These are phyloP conservation scores for Thielaviopsis punctulata DNA, from an alignment of 2,329 filamentous ascomycete genomes.

Conservation along the genomic window DNA sequence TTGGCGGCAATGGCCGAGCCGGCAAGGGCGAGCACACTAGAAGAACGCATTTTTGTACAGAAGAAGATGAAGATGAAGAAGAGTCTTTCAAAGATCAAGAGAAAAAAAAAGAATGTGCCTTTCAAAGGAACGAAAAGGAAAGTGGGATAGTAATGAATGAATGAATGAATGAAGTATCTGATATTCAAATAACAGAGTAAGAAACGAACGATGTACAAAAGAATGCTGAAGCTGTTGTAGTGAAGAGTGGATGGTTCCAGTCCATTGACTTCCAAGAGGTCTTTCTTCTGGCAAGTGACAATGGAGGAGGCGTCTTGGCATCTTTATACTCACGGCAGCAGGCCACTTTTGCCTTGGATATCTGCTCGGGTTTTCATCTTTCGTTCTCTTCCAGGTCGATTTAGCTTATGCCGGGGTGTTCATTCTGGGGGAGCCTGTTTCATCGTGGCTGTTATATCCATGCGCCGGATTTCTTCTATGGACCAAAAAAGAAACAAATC, in stretches of 20 bases:
- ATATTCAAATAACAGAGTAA: background rate
- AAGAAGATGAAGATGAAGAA: background rate
- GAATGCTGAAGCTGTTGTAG: background rate
- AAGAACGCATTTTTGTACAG: conserved; percentile 14
- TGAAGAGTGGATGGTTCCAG: conserved; percentile 9
- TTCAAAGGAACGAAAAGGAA: background rate
- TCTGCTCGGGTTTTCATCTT: too few relatives aligned
- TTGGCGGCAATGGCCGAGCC: conserved; percentile 16
- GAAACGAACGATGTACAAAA: conserved; percentile 2
- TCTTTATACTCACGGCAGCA: background rate
- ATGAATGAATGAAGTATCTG: background rate
- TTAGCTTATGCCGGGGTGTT: too few relatives aligned
- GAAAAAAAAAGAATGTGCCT: background rate
- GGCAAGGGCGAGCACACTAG: conserved; percentile 15
- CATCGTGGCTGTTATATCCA: too few relatives aligned
- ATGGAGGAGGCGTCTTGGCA: background rate
- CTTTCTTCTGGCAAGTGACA: background rate
- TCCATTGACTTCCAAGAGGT: conserved; percentile 3
- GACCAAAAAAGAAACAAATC: too few relatives aligned
- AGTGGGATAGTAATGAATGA: background rate
- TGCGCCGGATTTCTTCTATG: too few relatives aligned
- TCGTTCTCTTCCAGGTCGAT: too few relatives aligned
- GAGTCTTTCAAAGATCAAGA: background rate
- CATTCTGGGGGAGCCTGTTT: too few relatives aligned
- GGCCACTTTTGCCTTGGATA: background rate